Evolutionary conservation across 2,329 filamentous ascomycete genomes (phyloP).

Genomic region (Pseudocercospora vitis): DNA sequence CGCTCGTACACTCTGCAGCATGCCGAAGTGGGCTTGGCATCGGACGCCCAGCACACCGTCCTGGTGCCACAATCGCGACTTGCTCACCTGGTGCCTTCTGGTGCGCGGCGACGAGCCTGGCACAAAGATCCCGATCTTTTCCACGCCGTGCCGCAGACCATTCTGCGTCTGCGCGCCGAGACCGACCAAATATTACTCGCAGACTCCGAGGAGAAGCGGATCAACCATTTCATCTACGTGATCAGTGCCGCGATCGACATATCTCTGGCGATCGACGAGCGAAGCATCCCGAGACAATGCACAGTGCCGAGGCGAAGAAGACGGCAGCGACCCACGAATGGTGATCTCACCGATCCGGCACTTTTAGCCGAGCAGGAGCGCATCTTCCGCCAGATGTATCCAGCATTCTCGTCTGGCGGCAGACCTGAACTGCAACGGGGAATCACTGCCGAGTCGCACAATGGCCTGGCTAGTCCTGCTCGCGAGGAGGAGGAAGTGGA

Average conservation of each 20-base stretch:
- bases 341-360: conserved; percentile 38
- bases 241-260: conserved; percentile 74
- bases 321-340: conserved; percentile 36
- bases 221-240: conserved; percentile 67
- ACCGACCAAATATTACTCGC: conserved; percentile 72
- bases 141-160: conserved; percentile 53
- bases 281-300: conserved; percentile 49
- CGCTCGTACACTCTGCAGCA: conserved; percentile 71
- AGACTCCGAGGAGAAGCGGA: conserved; percentile 63
- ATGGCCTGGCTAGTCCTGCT: conserved; percentile 21
- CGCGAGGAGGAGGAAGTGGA: conserved; percentile 41
- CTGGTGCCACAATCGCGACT: conserved; percentile 47
- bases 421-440: conserved; percentile 13
- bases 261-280: conserved; percentile 68
- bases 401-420: conserved; percentile 39
- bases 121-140: conserved; percentile 51
- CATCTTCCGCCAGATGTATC: conserved; percentile 50
- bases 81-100: conserved; percentile 46
- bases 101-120: conserved; percentile 42
- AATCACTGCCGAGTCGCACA: conserved; percentile 15
- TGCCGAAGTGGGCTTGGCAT: conserved; percentile 72
- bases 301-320: conserved; percentile 48
- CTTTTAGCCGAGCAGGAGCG: conserved; percentile 51
- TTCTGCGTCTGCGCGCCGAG: conserved; percentile 70
- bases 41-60: conserved; percentile 65